A percentile compares a stretch with the other conserved stretches of the same genome.
These are phyloP conservation scores for Funneliformis mosseae DNA, from an alignment of 192 early-diverging fungal genomes.

Conservation along the genomic window DNA sequence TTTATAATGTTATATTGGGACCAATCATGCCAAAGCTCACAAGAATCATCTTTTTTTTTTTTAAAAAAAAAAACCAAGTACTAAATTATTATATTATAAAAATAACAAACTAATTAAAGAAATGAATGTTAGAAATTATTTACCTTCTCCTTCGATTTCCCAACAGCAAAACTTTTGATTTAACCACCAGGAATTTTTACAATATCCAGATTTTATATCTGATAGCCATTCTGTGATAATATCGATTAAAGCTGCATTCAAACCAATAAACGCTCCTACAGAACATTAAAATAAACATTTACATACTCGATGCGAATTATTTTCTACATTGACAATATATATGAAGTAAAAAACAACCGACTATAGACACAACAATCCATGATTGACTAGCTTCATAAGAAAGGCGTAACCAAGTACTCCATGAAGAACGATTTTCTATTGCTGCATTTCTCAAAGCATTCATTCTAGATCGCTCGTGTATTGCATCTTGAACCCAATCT, in stretches of 20 bases:
- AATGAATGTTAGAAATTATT: neutral
- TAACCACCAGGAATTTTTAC: slow-evolving; percentile 82
- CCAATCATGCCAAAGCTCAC: slow-evolving; percentile 74
- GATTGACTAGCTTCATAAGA: slow-evolving; percentile 75
- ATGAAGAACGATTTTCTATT: slow-evolving; percentile 44
- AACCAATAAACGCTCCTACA: slow-evolving; percentile 69
- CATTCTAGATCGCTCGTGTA: slow-evolving; percentile 59
- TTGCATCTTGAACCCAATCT: slow-evolving; percentile 73
- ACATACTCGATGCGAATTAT: neutral
- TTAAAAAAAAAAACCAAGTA: slow-evolving; percentile 5
- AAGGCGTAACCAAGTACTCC: slow-evolving; percentile 52
- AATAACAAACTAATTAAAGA: neutral
- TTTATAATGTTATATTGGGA: slow-evolving; percentile 61
- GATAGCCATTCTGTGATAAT: slow-evolving; percentile 91
- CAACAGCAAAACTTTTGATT: slow-evolving; percentile 94
- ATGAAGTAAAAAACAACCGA: slow-evolving; percentile 54
- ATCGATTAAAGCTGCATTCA: slow-evolving; percentile 86
- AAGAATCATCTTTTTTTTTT: slow-evolving; percentile 62
- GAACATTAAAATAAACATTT: neutral
- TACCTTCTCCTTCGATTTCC: slow-evolving; percentile 66
- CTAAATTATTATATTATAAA: slow-evolving; percentile 28
- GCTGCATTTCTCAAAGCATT: slow-evolving; percentile 43
- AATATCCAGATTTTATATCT: slow-evolving; percentile 86
- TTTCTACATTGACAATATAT: neutral
- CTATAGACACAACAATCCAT: slow-evolving; percentile 82